Conservation (phyloP, 768 basidiomycete genomes). For the Suillus brevipes region DNA sequence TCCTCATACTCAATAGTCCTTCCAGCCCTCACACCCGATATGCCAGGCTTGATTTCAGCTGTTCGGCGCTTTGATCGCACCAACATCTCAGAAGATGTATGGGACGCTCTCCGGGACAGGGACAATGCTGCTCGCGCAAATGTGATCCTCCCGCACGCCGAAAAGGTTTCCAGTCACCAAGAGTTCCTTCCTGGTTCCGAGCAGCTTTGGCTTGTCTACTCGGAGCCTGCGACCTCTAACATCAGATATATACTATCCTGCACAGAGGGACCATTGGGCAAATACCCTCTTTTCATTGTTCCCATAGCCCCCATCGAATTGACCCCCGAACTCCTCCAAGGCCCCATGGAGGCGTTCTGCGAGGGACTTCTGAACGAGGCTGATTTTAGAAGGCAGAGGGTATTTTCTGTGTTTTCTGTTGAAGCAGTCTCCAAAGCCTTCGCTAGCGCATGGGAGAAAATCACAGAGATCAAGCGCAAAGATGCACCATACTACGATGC, state of each 20-base stretch:
- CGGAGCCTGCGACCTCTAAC: slow-evolving; percentile 29
- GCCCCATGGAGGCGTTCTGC: slow-evolving; percentile 40
- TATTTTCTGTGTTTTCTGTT: slow-evolving; percentile 69
- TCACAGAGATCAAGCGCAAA: slow-evolving; percentile 40
- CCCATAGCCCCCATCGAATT: slow-evolving; percentile 29
- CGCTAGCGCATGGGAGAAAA: slow-evolving; percentile 42
- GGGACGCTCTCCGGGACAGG: slow-evolving; percentile 24
- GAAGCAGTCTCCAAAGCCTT: slow-evolving; percentile 42
- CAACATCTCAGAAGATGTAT: slow-evolving; percentile 28
- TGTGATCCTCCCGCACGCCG: slow-evolving; percentile 53
- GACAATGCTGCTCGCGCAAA: slow-evolving; percentile 39
- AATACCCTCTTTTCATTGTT: slow-evolving; percentile 56
- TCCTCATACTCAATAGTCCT: slow-evolving; percentile 6
- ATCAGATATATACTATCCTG: slow-evolving; percentile 51
- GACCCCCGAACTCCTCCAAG: slow-evolving; percentile 34
- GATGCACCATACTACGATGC: slow-evolving; percentile 53
- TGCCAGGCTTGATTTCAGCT: slow-evolving; percentile 16
- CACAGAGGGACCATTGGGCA: slow-evolving; percentile 42
- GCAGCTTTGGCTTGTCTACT: slow-evolving; percentile 53
- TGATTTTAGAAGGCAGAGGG: slow-evolving; percentile 35
- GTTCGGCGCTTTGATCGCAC: slow-evolving; percentile 15
- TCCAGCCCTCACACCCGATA: slow-evolving; percentile 15
- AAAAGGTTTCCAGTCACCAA: slow-evolving; percentile 37
- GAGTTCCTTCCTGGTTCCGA: slow-evolving; percentile 24
- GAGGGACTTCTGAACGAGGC: slow-evolving; percentile 29